Base-by-base conservation (phyloP, 2,329 filamentous ascomycete species). In the Shiraia bambusicola region DNA sequence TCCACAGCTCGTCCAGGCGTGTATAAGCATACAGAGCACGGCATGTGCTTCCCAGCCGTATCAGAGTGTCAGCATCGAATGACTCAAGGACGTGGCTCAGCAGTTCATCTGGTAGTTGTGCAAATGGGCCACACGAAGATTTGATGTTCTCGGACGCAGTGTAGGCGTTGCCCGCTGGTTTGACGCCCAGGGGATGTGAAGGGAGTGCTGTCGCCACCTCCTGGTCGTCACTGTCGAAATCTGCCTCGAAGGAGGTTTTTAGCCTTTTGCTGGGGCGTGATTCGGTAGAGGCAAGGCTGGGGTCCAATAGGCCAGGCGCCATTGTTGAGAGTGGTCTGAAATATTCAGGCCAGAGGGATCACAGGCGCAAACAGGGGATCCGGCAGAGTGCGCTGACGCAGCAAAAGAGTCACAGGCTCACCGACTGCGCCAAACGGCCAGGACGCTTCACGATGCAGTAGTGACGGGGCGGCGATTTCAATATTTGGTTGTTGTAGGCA, bases 11-110 rank as follows among this genome's bases (percentile, higher is more conserved):
- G 51, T 96, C 92, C 34, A 82, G 82, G 35, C 84, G 77, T 40
- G 85, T 87, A 64, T 92, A 94, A 1, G 90, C 91, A 74, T 90
- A 92, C 12, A 97, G 72, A 38, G 88, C 90, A 65, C 83, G 88
- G 74, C 91, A 95, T 5, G 90, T 87, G 40, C 80, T 79, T 7
- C 89, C 88, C 29, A 97, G 72, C 6, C 69, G 71, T 41, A 84
- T 69, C 37, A 97, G 72, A 37, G 76, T 74, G 8, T 67, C 57
- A 34, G 79, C 73, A 57, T 91, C 84, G 32, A 96, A 75, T 57
- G 75, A 81, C 66, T 96, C 92, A 47, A 96, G 71, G 12, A 95
- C 64, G 39, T 85, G 75, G 52, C 84, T 76, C 35, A 96, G 73
- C 53, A 93, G 71, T 69, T 96, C 90, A 67, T 97, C 92, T 3